Conservation (phyloP, 2,329 filamentous ascomycete genomes). For the Colletotrichum noveboracense region DNA sequence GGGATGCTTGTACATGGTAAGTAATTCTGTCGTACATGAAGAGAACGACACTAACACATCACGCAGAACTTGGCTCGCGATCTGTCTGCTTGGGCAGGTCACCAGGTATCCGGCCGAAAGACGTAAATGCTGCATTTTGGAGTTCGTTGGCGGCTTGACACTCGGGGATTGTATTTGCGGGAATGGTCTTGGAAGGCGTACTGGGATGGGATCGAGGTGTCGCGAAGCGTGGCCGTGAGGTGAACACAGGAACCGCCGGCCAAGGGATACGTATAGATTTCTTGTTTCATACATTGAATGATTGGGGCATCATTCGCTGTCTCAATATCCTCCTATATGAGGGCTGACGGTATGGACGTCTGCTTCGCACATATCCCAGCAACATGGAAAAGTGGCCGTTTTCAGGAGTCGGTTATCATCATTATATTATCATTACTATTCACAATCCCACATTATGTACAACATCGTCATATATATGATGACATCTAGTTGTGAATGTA, state of each 20-base stretch:
- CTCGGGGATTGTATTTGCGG: neutral
- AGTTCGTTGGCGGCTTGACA: neutral
- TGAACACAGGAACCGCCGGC: neutral
- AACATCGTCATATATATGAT: neutral
- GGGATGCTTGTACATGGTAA: constrained; percentile 33
- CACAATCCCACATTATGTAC: neutral
- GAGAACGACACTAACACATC: neutral
- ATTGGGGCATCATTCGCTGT: neutral
- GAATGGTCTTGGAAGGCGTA: neutral
- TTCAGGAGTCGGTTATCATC: neutral
- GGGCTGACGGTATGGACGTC: neutral
- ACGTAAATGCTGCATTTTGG: constrained; percentile 30
- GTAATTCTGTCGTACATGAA: neutral
- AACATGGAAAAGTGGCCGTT: neutral
- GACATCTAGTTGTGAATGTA: constrained; percentile 22
- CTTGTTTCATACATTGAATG: neutral
- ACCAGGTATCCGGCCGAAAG: constrained; percentile 42
- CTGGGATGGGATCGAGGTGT: neutral
- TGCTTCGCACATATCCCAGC: neutral
- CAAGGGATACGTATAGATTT: neutral
- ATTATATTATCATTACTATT: constrained; percentile 2
- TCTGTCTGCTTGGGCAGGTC: constrained; percentile 44
- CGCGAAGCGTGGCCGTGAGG: neutral
- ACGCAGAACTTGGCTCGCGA: constrained; percentile 36
- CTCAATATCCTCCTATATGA: neutral